A percentile compares a stretch with the other conserved stretches of the same genome.
Conservation (phyloP, 495 filamentous ascomycete species). For the Halenospora varia region DNA sequence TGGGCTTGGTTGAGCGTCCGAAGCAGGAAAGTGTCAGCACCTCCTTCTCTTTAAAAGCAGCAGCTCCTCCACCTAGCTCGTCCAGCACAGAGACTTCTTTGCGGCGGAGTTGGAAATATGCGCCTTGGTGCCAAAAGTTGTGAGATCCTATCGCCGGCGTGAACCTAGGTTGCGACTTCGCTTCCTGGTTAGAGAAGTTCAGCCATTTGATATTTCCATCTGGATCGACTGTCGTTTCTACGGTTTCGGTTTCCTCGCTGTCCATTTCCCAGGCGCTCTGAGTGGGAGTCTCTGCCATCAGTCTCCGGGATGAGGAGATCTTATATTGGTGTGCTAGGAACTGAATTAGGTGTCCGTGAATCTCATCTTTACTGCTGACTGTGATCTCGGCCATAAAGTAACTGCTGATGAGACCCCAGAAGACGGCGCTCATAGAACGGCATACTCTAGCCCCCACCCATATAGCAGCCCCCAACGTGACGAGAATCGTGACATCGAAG, state of each 20-base stretch:
- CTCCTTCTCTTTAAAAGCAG: conserved; percentile 35
- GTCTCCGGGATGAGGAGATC: conserved; percentile 46
- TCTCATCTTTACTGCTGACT: conserved; percentile 53
- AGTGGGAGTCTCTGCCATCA: conserved; percentile 53
- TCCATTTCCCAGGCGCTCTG: conserved; percentile 50
- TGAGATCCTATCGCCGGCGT: conserved; percentile 44
- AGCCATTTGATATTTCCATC: conserved; percentile 24
- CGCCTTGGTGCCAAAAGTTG: conserved; percentile 36
- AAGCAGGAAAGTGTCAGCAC: conserved; percentile 41
- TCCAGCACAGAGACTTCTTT: conserved; percentile 27
- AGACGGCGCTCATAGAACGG: conserved; percentile 23
- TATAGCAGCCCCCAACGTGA: conserved; percentile 43
- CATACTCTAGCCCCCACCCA: conserved; percentile 25
- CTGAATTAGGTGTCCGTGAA: conserved; percentile 55
- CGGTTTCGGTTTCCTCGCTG: conserved; percentile 32
- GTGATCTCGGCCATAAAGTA: conserved; percentile 53
- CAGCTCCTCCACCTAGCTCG: conserved; percentile 12
- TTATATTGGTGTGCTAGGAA: conserved; percentile 55
- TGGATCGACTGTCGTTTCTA: conserved; percentile 14
- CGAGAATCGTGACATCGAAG: conserved; percentile 53
- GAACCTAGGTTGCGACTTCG: conserved; percentile 41
- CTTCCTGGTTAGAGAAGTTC: conserved; percentile 26
- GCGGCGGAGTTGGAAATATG: conserved; percentile 35
- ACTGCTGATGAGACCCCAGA: conserved; percentile 26
- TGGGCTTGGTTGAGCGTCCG: conserved; percentile 50